Base-by-base conservation (phyloP, 495 filamentous ascomycete species). In the Neurospora hispaniola region DNA sequence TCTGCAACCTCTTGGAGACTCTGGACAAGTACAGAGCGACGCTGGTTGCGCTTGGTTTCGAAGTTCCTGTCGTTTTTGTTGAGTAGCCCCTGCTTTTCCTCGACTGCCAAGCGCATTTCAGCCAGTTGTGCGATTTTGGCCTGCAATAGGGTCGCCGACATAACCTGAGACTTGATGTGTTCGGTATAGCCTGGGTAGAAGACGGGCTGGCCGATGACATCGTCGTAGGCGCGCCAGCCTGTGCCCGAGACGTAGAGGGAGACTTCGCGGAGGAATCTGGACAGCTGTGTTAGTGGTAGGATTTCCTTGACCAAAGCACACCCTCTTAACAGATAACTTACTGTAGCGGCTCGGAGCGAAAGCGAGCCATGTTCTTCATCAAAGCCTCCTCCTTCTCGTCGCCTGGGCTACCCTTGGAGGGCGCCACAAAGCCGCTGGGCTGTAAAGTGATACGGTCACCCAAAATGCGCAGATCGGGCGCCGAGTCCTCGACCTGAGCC, bases 171-270 rank as follows among this genome's bases (percentile, higher is more conserved):
- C 82, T 91, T 96, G 89, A 99, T 98, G 59, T 92, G 88, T 73
- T 98, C 96, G 43, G 89, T 89, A 82, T 97, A 99, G 20, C 96
- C 96, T 7, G 90, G 82, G 80, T 98, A 98, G 85, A 94, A 98
- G 43, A 98, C 90, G 1, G 93, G 92, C 80, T 97, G 95, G 14
- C 96, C 96, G 75, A 98, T 89, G 74, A 93, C 86, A 71, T 92
- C 85, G 80, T 98, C 93, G 84, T 99, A 99, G 73, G 91, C 91
- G 71, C 96, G 90, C 96, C 96, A 99, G 71, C 93, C 94, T 4
- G 91, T 91, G 70, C 96, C 96, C 6, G 91, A 93, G 74, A 97
- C 91, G 80, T 98, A 92, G 62, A 96, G 84, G 71, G 90, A 93
- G 73, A 98, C 90, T 84, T 99, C 95, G 72, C 94, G 92, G 42